phyloP scores from a whole-genome alignment of 768 basidiomycete genomes.

The Agaricus subrufescens region DNA sequence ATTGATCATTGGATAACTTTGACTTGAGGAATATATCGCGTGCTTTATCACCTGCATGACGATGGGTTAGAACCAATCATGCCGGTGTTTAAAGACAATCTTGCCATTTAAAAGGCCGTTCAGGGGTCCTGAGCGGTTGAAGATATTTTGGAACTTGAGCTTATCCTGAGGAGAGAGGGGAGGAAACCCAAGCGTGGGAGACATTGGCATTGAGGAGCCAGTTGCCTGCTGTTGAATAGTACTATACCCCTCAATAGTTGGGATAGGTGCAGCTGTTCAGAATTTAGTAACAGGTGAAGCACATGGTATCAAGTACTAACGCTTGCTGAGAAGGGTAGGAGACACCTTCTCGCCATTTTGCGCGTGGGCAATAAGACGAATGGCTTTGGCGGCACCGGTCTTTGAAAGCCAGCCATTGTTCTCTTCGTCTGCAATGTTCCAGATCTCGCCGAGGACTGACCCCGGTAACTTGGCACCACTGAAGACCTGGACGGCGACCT shows the following conservation, averaged over 20 bases:
- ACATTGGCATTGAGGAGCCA: constrained; percentile 55
- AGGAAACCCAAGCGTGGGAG: constrained; percentile 60
- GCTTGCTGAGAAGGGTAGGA: constrained; percentile 58
- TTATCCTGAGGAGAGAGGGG: constrained; percentile 76
- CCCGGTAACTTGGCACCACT: constrained; percentile 78
- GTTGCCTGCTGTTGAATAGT: constrained; percentile 55
- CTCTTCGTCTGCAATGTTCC: constrained; percentile 88
- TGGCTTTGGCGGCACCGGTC: constrained; percentile 81
- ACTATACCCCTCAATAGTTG: constrained; percentile 70
- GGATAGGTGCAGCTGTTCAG: constrained; percentile 72
- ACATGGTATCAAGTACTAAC: constrained; percentile 42
- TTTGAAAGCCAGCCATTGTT: constrained; percentile 91
- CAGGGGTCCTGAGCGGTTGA: constrained; percentile 62
- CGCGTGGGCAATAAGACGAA: constrained; percentile 90
- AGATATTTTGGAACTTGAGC: constrained; percentile 78
- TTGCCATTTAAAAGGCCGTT: constrained; percentile 77
- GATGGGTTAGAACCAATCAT: background rate
- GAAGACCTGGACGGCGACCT: constrained; percentile 85
- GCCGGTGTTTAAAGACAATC: constrained; percentile 16
- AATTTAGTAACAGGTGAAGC: constrained; percentile 10
- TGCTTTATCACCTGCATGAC: constrained; percentile 73
- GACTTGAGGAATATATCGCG: constrained; percentile 90
- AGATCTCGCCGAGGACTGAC: constrained; percentile 83
- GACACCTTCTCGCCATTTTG: constrained; percentile 78
- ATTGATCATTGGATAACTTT: constrained; percentile 77